Conservation (phyloP, 2,329 filamentous ascomycete species). For the Monosporascus sp. region DNA sequence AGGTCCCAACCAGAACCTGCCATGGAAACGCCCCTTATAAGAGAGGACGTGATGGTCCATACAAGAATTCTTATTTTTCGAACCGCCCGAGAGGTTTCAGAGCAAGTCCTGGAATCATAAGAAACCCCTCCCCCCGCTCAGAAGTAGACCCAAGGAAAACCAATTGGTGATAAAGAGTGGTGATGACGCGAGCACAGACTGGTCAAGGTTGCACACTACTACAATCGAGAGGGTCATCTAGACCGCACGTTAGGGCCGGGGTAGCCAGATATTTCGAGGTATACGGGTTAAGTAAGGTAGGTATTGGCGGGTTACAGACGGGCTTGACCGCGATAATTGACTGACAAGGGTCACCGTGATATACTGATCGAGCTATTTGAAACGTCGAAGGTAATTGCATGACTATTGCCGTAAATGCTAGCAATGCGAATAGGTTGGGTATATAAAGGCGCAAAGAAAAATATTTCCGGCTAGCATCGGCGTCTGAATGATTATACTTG, state of each 20-base stretch:
- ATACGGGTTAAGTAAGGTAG: background rate
- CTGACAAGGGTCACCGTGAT: slow-evolving; percentile 1
- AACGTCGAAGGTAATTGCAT: slow-evolving; percentile 5
- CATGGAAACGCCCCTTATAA: background rate
- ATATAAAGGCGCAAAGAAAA: slow-evolving; percentile 20
- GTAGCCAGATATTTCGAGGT: background rate
- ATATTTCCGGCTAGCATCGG: slow-evolving; percentile 9
- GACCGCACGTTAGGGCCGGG: background rate
- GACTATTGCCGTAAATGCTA: slow-evolving; percentile 19
- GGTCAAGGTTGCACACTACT: background rate
- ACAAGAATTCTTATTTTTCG: too few relatives aligned
- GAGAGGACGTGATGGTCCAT: background rate
- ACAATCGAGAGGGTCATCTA: background rate
- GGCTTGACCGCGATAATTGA: background rate
- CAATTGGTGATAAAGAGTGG: too few relatives aligned
- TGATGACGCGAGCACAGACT: background rate
- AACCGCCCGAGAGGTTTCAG: too few relatives aligned
- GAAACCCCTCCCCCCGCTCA: too few relatives aligned
- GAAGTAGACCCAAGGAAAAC: too few relatives aligned
- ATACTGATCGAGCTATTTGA: background rate
- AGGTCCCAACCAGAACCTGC: background rate
- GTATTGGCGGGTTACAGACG: background rate
- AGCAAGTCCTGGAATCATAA: too few relatives aligned
- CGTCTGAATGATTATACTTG: slow-evolving; percentile 31
- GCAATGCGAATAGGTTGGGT: slow-evolving; percentile 17